Evolutionary conservation across 805 yeast species (phyloP).

Genomic region (Candida adriatica): DNA sequence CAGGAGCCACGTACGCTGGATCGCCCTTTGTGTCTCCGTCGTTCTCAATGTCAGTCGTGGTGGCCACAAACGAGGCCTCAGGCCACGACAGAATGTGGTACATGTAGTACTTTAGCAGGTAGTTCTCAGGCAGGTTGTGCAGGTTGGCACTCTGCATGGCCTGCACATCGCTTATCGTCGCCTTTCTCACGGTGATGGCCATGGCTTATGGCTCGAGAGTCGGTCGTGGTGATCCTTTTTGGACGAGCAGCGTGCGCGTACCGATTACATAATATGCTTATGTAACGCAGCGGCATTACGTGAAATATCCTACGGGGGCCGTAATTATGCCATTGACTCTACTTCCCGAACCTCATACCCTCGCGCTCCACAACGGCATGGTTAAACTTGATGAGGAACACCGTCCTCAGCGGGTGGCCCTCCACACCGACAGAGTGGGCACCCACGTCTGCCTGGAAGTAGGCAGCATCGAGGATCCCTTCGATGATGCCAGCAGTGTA

Average conservation of each 20-base stretch:
- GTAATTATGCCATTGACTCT: not conserved
- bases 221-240: too few relatives aligned
- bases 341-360: conserved; percentile 31
- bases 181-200: conserved; percentile 87
- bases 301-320: too few relatives aligned
- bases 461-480: conserved; percentile 69
- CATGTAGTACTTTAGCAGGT: conserved; percentile 84
- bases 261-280: conserved; percentile 1
- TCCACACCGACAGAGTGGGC: conserved; percentile 72
- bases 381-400: conserved; percentile 68
- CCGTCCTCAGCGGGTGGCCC: conserved; percentile 57
- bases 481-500: conserved; percentile 82
- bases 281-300: too few relatives aligned
- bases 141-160: conserved; percentile 95
- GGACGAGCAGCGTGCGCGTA: too few relatives aligned
- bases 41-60: conserved; percentile 33
- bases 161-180: conserved; percentile 79
- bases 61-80: conserved; percentile 93
- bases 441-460: conserved; percentile 69
- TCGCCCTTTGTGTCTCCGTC: conserved; percentile 40
- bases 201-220: too few relatives aligned
- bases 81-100: conserved; percentile 97
- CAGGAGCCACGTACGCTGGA: conserved; percentile 55
- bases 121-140: conserved; percentile 91
- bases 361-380: conserved; percentile 50